A percentile compares a stretch with the other conserved stretches of the same genome.
These are phyloP conservation scores for Pseudogymnoascus sp. DNA, from an alignment of 2,329 filamentous ascomycete species.

Conservation along the genomic window DNA sequence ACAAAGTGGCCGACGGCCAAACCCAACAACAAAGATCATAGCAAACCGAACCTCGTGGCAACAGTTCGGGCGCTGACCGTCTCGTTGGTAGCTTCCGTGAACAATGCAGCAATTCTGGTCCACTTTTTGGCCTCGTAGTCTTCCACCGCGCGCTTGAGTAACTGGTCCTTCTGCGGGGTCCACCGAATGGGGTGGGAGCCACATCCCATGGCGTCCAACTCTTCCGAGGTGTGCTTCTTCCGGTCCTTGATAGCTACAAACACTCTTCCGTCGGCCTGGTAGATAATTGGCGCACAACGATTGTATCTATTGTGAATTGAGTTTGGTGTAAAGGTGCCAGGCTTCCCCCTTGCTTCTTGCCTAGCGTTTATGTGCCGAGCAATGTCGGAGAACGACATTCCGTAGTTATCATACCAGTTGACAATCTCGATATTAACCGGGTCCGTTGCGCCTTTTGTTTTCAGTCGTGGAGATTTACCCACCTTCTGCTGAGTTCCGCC, in stretches of 20 bases:
- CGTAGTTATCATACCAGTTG: slow-evolving; percentile 23
- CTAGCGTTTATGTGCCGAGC: slow-evolving; percentile 20
- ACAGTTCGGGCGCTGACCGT: slow-evolving; percentile 11
- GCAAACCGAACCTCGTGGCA: slow-evolving; percentile 12
- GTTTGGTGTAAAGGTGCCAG: slow-evolving; percentile 20
- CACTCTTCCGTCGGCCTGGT: slow-evolving; percentile 22
- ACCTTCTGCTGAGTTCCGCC: not conserved
- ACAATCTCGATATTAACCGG: slow-evolving; percentile 29
- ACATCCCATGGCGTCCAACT: slow-evolving; percentile 8
- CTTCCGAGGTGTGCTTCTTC: slow-evolving; percentile 8
- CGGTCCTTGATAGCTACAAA: slow-evolving; percentile 19
- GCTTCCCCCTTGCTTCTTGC: slow-evolving; percentile 17
- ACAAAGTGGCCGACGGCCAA: not conserved
- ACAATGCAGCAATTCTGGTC: slow-evolving; percentile 16
- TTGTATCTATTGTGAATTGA: slow-evolving; percentile 25
- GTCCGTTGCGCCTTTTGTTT: slow-evolving; percentile 23
- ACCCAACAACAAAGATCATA: slow-evolving; percentile 10
- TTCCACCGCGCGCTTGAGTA: slow-evolving; percentile 8
- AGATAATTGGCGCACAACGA: slow-evolving; percentile 28
- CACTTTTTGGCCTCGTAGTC: slow-evolving; percentile 21
- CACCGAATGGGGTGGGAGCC: slow-evolving; percentile 8
- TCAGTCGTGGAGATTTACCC: not conserved
- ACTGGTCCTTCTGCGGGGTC: slow-evolving; percentile 18
- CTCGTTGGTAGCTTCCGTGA: slow-evolving; percentile 15
- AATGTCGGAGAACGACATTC: slow-evolving; percentile 21